Evolutionary conservation across 306 rosid species (phyloP).

Genomic region (Dicorynia guianensis): DNA sequence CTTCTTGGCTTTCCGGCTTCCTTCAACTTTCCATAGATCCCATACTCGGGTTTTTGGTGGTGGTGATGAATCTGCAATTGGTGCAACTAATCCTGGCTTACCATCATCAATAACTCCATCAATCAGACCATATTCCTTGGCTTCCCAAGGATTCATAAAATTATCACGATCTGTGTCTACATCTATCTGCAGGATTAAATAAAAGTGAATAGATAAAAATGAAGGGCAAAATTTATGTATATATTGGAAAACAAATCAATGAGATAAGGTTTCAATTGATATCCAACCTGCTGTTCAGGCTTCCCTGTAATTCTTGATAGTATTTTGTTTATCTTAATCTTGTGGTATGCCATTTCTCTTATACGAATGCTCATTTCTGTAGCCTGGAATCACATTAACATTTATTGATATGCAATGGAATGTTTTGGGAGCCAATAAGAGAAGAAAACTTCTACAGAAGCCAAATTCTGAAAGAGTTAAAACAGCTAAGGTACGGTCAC

Average conservation of each 20-base stretch:
- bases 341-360: constrained; percentile 90
- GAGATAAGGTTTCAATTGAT: constrained; percentile 13
- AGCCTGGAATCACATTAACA: constrained; percentile 57
- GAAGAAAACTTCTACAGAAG: constrained; percentile 5
- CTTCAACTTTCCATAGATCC: constrained; percentile 71
- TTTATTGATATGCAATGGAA: constrained; percentile 3
- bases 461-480: not conserved
- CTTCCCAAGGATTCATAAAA: constrained; percentile 96
- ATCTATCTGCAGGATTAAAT: constrained; percentile 63
- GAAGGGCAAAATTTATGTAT: not conserved
- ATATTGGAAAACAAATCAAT: not conserved
- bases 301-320: constrained; percentile 83
- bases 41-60: constrained; percentile 73
- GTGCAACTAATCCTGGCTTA: constrained; percentile 94
- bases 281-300: constrained; percentile 73
- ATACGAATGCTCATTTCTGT: constrained; percentile 77
- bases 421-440: constrained; percentile 17
- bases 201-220: not conserved
- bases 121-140: constrained; percentile 86
- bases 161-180: constrained; percentile 84
- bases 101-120: constrained; percentile 90
- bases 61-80: constrained; percentile 64
- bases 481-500: not conserved
- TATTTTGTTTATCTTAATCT: constrained; percentile 86
- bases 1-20: constrained; percentile 58